Base-by-base conservation (phyloP, 2,329 filamentous ascomycete species). In the Fusarium phyllophilum region DNA sequence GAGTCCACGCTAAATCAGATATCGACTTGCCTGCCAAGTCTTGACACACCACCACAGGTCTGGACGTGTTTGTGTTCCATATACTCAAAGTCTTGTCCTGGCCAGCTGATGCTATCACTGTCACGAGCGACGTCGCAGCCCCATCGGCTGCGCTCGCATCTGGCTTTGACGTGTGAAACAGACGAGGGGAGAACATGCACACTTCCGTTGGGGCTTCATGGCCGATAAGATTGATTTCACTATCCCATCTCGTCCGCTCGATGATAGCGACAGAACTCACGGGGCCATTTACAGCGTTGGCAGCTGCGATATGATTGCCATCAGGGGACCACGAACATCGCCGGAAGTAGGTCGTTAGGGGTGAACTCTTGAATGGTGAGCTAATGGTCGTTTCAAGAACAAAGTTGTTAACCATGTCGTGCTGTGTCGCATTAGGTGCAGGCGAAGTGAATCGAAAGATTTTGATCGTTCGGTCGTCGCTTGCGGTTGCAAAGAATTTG, bases 401-500 rank as follows among this genome's bases (percentile, higher is more conserved):
- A 81, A 99, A 99, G 81, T 99, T 99, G 84, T 97, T 97, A 73
- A 96, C 91, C 85, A 97, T 96, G 81, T 99, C 96, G 80, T 98
- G 94, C 61, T 96, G 91, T 3, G 94, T 97, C 41, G 96, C 94
- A 81, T 97, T 98, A 15, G 96, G 94, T 3, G 92, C 89, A 0
- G 96, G 95, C 3, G 96, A 93, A 5, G 94, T 97, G 82, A 98
- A 99, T 67, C 95, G 91, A 83, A 97, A 98, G 78, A 99, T 94
- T 82, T 97, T 97, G 83, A 99, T 97, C 6, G 95, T 96, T 68
- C 96, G 91, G 82, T 99, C 96, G 82, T 99, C 96, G 84, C 95
- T 97, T 6, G 97, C 95, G 1, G 97, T 99, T 22, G 97, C 96
- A 83, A 99, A 99, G 86, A 97, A 99, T 81, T 98, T 99, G 85